Base-by-base conservation (phyloP, 177 flowering plant genomes). In the Vitis hybrid region DNA sequence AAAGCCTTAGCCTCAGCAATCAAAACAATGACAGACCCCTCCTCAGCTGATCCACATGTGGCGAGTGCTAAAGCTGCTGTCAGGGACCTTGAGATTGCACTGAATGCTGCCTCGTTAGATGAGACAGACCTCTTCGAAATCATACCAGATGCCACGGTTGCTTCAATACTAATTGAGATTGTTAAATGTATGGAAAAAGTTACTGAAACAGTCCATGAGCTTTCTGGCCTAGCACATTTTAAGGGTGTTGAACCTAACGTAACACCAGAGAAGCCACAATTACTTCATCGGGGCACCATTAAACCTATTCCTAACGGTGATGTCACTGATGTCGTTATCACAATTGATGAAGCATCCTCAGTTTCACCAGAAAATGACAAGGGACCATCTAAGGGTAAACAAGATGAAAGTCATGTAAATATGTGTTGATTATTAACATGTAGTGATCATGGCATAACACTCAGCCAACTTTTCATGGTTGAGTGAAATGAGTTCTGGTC, bases 101-200 rank as follows among this genome's bases (percentile, higher is more conserved):
- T 88, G 0, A 76, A 78, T 70, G 60, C 68, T 14, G 66, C 73
- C 3, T 18, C 73, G 2, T 19, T 67, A 13, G 75, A 69, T 2
- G 48, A 55, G 6, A 17, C 55, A 2, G 82, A 83, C 67, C 65
- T 88, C 15, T 71, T 76, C 4, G 80, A 74, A 65, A 66, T 84
- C 21, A 68, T 82, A 5, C 83, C 85, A 4, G 62, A 69, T 2
- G 81, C 84, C 2, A 72, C 87, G 65, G 74, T 83, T 13, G 81
- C 83, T n/a, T 86, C 86, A 2, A 67, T 74, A 60, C 73, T 88
- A 14, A 74, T 65, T 3, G 86, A 84, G 49, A 75, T 78, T 0
- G 77, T 80, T 13, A 68, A 70, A 11, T 72, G 74, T 49, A 65
- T 79, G 12, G 87, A 83, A 8, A 58, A 75, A 65, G 72, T 88